Evolutionary conservation across 495 filamentous ascomycete species (phyloP), one percentile per base, ranked within the genome.

Genomic region (Neurospora hispaniola): DNA sequence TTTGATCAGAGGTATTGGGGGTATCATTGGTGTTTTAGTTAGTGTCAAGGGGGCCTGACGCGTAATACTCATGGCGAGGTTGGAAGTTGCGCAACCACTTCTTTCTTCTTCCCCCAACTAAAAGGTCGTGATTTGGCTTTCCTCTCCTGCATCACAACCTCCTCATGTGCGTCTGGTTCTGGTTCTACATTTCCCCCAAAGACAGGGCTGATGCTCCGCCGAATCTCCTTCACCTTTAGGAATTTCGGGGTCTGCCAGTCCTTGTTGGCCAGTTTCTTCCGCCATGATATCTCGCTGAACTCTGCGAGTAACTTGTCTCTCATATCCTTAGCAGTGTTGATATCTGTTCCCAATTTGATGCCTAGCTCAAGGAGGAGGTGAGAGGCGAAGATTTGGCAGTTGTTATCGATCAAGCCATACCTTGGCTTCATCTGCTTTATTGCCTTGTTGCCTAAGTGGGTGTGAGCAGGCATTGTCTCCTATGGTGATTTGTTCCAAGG

Each of bases 391-490:
- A 81, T 85, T 75, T 86, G 84, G 74, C 84, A 86, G 79, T 86
- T 86, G 74, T 86, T 86, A 70, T 75, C 80, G 75, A 86, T 84
- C 42, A 86, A 74, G 73, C 84, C 83, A 78, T 86, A 86, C 12
- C 75, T 82, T 2, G 82, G 75, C 69, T 79, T 76, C 80, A 86
- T 85, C 71, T 80, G 76, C 43, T 79, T 77, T 59, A 86, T 86
- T 31, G 82, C 81, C 79, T 79, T 81, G 71, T 85, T 82, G 69
- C 79, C 83, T 80, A 43, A 23, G n/a, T 31, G 46, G 0, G 31
- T 16, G 42, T 14, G 3, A 43, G 39, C 3, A 40, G 27, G 11
- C 70, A 6, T 3, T 54, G 20, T 12, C 23, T 12, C 9, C 1
- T 10, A 20, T 20, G 44, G n/a, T 48, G 9, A 46, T 4, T n/a